phyloP scores from a whole-genome alignment of 306 rosid species.

The Ceratonia siliqua region DNA sequence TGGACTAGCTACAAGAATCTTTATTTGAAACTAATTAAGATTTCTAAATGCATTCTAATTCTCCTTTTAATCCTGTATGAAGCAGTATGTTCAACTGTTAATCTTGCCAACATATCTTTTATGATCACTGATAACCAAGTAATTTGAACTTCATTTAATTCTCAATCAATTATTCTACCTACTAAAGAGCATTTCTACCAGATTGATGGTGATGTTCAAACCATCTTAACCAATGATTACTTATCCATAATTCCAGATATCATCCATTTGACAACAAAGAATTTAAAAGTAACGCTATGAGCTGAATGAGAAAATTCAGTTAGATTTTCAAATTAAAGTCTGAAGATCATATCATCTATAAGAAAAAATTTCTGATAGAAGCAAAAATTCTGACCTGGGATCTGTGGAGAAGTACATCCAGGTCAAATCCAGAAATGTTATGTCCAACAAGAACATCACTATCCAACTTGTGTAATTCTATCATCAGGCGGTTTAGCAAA shows the following conservation, averaged over 20 bases:
- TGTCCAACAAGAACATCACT: conserved; percentile 95
- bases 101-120: conserved; percentile 20
- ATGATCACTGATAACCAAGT: conserved; percentile 14
- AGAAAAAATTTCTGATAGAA: conserved; percentile 5
- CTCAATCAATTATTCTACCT: conserved; percentile 6
- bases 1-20: background rate
- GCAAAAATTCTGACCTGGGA: conserved; percentile 63
- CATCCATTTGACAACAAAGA: conserved; percentile 16
- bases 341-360: conserved; percentile 16
- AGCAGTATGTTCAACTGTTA: conserved; percentile 20
- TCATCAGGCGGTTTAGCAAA: conserved; percentile 77
- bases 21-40: conserved; percentile 11
- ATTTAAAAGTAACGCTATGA: conserved; percentile 5
- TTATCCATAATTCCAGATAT: conserved; percentile 8
- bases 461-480: conserved; percentile 82
- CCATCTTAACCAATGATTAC: conserved; percentile 24
- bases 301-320: conserved; percentile 4
- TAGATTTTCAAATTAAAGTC: conserved; percentile 2
- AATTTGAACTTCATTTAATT: conserved; percentile 14
- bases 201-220: conserved; percentile 19
- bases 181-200: background rate
- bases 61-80: conserved; percentile 1
- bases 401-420: conserved; percentile 93
- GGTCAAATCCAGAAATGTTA: conserved; percentile 91
- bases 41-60: conserved; percentile 8